Evolutionary conservation across 495 filamentous ascomycete genomes (phyloP).

Genomic region (Xylaria cubensis): DNA sequence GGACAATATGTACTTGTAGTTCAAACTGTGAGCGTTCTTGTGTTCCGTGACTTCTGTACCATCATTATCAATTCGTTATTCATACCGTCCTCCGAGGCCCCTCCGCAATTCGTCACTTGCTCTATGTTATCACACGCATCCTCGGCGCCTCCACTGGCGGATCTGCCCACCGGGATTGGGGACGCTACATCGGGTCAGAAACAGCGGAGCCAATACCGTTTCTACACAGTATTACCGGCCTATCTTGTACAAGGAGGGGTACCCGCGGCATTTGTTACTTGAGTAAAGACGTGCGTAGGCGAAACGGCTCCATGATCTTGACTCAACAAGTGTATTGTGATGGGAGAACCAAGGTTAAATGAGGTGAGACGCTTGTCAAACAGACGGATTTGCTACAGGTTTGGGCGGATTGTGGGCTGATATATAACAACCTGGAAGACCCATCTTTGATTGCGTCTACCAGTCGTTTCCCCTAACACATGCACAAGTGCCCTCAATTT

Average conservation of each 20-base stretch:
- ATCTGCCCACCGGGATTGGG: constrained; percentile 21
- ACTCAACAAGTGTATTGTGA: background rate
- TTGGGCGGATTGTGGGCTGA: background rate
- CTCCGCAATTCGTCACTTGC: constrained; percentile 15
- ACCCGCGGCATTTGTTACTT: constrained; percentile 13
- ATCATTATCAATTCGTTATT: constrained; percentile 1
- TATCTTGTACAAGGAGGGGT: background rate
- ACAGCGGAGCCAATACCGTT: constrained; percentile 3
- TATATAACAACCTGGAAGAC: background rate
- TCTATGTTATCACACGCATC: constrained; percentile 18
- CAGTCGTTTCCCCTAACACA: background rate
- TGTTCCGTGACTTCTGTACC: background rate
- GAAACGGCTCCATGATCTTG: constrained; percentile 6
- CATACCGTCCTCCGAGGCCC: constrained; percentile 8
- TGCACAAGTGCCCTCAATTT: constrained; percentile 12
- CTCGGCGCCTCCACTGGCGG: constrained; percentile 18
- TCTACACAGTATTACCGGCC: constrained; percentile 7
- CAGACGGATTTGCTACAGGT: constrained; percentile 4
- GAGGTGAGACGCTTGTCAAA: constrained; percentile 25
- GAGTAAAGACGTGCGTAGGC: background rate
- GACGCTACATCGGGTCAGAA: constrained; percentile 21
- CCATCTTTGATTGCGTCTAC: background rate
- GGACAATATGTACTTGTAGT: too few relatives aligned
- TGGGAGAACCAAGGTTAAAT: constrained; percentile 15
- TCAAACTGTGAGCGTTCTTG: background rate